Conservation (phyloP, 371 early-diverging fungal species). For the Rhizopus microsporus region DNA sequence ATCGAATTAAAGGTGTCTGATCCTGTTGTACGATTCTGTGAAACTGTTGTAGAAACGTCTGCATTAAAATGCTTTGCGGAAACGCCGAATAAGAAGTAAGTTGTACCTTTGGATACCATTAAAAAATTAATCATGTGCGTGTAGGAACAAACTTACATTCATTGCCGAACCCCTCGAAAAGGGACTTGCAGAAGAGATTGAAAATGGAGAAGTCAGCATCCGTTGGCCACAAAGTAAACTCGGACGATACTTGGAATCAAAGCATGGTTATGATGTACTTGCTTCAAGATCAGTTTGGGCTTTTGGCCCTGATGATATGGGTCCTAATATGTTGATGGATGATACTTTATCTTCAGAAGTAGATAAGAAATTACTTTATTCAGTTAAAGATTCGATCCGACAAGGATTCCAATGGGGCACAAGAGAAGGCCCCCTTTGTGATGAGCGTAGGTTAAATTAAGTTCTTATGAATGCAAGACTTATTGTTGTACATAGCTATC, state of each 20-base stretch:
- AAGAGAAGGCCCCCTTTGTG: conserved; percentile 94
- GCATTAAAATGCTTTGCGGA: conserved; percentile 94
- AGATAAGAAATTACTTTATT: conserved; percentile 77
- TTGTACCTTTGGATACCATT: not conserved
- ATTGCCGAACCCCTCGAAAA: conserved; percentile 94
- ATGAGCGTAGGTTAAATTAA: conserved; percentile 78
- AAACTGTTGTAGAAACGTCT: conserved; percentile 94
- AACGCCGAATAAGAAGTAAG: conserved; percentile 95
- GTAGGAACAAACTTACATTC: conserved; percentile 91
- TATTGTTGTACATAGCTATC: conserved; percentile 63
- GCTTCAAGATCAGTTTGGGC: conserved; percentile 95
- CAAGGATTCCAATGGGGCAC: conserved; percentile 99
- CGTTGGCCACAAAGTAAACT: conserved; percentile 78
- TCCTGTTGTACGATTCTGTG: conserved; percentile 94
- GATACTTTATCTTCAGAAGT: conserved; percentile 91
- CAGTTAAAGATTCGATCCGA: conserved; percentile 82
- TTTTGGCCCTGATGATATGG: conserved; percentile 92
- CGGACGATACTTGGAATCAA: conserved; percentile 76
- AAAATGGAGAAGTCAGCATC: conserved; percentile 69
- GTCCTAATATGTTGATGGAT: conserved; percentile 93
- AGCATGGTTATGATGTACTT: conserved; percentile 93
- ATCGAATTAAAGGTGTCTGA: conserved; percentile 97
- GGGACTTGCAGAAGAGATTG: conserved; percentile 91
- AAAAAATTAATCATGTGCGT: not conserved
- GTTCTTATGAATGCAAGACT: not conserved